phyloP scores from a whole-genome alignment of 306 rosid genomes.

The Castanopsis chinensis region DNA sequence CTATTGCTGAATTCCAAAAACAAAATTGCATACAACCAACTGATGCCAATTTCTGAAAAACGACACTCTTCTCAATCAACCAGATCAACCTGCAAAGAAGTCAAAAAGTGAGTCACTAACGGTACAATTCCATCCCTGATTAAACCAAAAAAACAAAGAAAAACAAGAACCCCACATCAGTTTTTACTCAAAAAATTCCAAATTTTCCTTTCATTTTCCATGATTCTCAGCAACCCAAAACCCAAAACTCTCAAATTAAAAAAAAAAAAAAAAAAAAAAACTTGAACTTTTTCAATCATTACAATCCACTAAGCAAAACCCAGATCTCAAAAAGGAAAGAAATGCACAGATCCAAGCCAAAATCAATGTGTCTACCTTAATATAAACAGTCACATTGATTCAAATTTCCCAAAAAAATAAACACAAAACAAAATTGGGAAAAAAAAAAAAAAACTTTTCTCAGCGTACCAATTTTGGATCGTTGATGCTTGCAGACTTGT shows the following conservation, averaged over 20 bases:
- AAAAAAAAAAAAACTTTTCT: slow-evolving; percentile 40
- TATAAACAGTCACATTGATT: slow-evolving; percentile 6
- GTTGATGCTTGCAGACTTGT: slow-evolving; percentile 14
- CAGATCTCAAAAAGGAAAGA: slow-evolving; percentile 36
- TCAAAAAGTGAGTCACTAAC: slow-evolving; percentile 35
- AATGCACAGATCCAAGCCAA: slow-evolving; percentile 44
- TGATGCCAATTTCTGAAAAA: slow-evolving; percentile 21
- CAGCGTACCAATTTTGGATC: slow-evolving; percentile 31
- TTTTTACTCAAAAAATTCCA: slow-evolving; percentile 24
- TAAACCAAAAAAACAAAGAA: neutral
- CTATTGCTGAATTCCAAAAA: neutral
- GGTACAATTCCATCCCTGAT: neutral
- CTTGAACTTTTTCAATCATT: slow-evolving; percentile 4
- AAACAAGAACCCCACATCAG: slow-evolving; percentile 6
- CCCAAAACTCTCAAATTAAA: neutral
- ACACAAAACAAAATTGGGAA: neutral
- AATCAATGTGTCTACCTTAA: slow-evolving; percentile 14
- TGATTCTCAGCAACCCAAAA: slow-evolving; percentile 26
- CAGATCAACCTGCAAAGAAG: slow-evolving; percentile 49
- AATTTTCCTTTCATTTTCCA: slow-evolving; percentile 12
- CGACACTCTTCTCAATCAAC: slow-evolving; percentile 24
- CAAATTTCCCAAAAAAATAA: slow-evolving; percentile 18
- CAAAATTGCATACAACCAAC: slow-evolving; percentile 4
- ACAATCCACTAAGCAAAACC: slow-evolving; percentile 15
- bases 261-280: neutral